Evolutionary conservation across 140 eudicot genomes (phyloP), one percentile per base, ranked within the genome.

Genomic region (Cichorium intybus): DNA sequence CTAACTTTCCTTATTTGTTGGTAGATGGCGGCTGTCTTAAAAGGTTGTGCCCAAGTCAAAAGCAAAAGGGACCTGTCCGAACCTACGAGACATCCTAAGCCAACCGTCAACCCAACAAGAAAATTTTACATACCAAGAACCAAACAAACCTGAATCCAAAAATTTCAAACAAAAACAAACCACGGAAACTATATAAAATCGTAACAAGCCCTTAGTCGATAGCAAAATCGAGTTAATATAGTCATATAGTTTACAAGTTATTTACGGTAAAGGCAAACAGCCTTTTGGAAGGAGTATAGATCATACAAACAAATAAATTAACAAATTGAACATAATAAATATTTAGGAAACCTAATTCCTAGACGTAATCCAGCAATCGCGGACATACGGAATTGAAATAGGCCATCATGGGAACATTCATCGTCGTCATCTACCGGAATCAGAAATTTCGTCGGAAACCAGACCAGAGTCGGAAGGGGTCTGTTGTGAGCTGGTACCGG

Each of bases 381-480:
- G 3, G 5, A 0, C 61, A 51, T 22, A 52, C 62, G 49, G 4
- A 28, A 24, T 10, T 11, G 7, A 10, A 61, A 29, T 21, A 24
- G 34, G 15, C 29, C 28, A 29, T 27, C 29, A 34, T n/a, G 9
- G 50, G 14, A 51, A 66, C 52, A 67, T 53, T 63, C 23, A 51
- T n/a, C n/a, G n/a, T 34, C 51, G 37, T 73, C 72, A 72, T 63
- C 65, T 64, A 3, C 72, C 66, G 51, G 78, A 45, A 73, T 62
- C 70, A 0, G 70, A 71, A 61, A 37, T 6, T 37, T 20, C 64
- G 48, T 62, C 77, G 60, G 78, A 73, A 31, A 16, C 5, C 39
- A 57, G 24, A 10, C 66, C 72, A 24, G 46, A 34, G 18, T 64
- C 65, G 7, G 64, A 20, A 31, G 60, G 51, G 0, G 23, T 73